Evolutionary conservation across 345 rosid genomes (phyloP).

Genomic region (Eucalyptus victrix): DNA sequence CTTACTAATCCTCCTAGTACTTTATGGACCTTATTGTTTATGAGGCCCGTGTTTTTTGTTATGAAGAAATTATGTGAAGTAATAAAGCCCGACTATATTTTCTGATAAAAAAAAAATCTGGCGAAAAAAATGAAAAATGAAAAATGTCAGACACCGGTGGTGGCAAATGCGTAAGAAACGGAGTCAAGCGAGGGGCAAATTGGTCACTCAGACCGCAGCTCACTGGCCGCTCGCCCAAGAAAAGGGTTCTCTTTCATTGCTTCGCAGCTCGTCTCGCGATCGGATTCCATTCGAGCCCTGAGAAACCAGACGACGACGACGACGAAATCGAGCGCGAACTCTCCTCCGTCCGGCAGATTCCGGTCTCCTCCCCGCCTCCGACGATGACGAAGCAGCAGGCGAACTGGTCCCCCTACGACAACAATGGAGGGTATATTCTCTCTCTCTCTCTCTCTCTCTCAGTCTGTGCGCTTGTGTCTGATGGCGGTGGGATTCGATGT

Average conservation of each 20-base stretch:
- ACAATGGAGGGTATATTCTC: slow-evolving; percentile 92
- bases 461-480: background rate
- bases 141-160: background rate
- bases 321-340: background rate
- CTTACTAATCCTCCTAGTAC: too few species aligned
- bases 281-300: background rate
- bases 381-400: slow-evolving; percentile 79
- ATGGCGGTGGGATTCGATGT: background rate
- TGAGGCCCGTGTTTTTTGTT: too few species aligned
- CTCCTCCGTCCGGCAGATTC: background rate
- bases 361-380: background rate
- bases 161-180: background rate
- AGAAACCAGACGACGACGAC: background rate
- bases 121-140: background rate
- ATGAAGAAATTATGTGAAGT: too few species aligned
- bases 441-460: background rate
- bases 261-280: background rate
- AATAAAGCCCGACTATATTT: too few species aligned
- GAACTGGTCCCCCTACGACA: slow-evolving; percentile 86
- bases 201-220: background rate
- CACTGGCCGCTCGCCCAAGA: background rate
- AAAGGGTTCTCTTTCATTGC: background rate
- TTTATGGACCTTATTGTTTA: too few species aligned
- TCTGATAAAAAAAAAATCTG: background rate
- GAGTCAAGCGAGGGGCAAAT: background rate